These are phyloP conservation scores for Hyphopichia homilentoma DNA, from an alignment of 805 yeast species.

Conservation along the genomic window DNA sequence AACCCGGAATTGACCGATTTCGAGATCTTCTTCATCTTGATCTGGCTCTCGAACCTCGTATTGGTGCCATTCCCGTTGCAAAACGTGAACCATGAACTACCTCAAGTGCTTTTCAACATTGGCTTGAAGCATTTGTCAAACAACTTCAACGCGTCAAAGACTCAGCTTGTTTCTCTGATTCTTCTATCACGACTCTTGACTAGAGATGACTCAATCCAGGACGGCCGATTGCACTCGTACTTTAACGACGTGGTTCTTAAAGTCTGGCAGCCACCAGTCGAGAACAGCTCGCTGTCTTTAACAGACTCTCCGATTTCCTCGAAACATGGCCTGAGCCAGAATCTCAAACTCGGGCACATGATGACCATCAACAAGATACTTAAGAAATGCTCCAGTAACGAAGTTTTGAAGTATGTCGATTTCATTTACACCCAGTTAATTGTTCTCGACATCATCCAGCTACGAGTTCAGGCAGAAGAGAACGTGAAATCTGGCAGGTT, in stretches of 20 bases:
- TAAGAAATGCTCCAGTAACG: constrained; percentile 16
- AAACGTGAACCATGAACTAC: constrained; percentile 27
- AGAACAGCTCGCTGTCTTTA: constrained; percentile 3
- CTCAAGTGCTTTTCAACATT: constrained; percentile 31
- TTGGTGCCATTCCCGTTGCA: constrained; percentile 71
- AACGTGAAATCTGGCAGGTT: neutral
- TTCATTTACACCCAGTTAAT: constrained; percentile 13
- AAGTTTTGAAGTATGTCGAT: constrained; percentile 6
- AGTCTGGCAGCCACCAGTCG: constrained; percentile 14
- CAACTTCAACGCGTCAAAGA: constrained; percentile 48
- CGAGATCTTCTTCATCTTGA: constrained; percentile 41
- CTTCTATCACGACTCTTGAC: constrained; percentile 52
- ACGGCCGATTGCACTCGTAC: constrained; percentile 14
- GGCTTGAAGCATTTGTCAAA: constrained; percentile 27
- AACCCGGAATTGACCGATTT: constrained; percentile 11
- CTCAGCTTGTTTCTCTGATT: constrained; percentile 50
- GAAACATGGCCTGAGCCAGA: constrained; percentile 2
- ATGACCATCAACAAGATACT: constrained; percentile 38
- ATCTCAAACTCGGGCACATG: constrained; percentile 32
- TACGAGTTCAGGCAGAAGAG: constrained; percentile 7
- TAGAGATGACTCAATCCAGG: constrained; percentile 41
- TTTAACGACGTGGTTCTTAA: constrained; percentile 9
- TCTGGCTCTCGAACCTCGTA: constrained; percentile 71
- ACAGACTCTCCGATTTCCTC: constrained; percentile 2
- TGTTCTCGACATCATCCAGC: constrained; percentile 11